These are phyloP conservation scores for Quercus berberidifolia DNA, from an alignment of 306 rosid genomes.

Conservation along the genomic window DNA sequence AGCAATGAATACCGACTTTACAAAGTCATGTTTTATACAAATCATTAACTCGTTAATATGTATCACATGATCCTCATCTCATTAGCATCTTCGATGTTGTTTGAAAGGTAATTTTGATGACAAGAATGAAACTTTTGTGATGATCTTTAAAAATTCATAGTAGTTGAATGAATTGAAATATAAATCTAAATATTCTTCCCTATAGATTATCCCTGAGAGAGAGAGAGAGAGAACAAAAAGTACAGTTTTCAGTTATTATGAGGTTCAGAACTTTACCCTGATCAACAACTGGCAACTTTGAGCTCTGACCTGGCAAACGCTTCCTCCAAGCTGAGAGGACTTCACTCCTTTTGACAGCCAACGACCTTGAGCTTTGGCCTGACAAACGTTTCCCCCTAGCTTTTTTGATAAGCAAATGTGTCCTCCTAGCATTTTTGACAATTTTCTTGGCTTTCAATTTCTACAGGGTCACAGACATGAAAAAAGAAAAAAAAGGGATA, in stretches of 20 bases:
- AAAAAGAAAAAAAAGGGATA: neutral
- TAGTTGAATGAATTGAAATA: neutral
- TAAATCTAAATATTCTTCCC: neutral
- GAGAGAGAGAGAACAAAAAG: neutral
- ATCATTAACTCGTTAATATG: neutral
- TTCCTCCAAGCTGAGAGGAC: neutral
- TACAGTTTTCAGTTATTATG: neutral
- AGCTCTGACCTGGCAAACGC: neutral
- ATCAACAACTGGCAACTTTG: neutral
- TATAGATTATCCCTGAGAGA: neutral
- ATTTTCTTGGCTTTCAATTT: neutral
- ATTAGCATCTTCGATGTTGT: neutral
- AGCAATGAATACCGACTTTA: no score
- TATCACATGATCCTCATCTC: neutral
- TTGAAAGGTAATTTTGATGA: neutral
- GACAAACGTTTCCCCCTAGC: neutral
- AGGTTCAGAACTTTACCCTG: constrained; percentile 9
- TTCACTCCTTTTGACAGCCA: neutral
- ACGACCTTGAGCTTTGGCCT: neutral
- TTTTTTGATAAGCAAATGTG: neutral
- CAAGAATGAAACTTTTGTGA: neutral
- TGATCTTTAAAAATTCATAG: neutral
- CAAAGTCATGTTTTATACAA: no score
- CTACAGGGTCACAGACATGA: neutral
- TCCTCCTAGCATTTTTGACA: neutral